A percentile compares a stretch with the other conserved stretches of the same genome.
phyloP scores from a whole-genome alignment of 805 yeast genomes.

The Wickerhamomyces hampshirensis region DNA sequence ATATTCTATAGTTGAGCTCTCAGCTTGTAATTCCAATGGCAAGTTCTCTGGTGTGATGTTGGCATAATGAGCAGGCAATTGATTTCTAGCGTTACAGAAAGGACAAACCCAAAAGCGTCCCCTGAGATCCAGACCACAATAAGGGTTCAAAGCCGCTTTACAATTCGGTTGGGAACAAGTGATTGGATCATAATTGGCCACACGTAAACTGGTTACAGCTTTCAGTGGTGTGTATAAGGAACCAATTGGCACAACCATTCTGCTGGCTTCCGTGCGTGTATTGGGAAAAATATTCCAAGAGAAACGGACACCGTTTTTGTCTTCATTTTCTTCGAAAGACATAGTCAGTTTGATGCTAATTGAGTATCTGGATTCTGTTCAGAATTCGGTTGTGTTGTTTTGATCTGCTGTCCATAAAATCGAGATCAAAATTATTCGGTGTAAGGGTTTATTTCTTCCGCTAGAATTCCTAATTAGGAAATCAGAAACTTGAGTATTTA shows the following conservation, averaged over 20 bases:
- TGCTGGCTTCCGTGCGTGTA: constrained; percentile 81
- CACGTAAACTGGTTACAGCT: constrained; percentile 66
- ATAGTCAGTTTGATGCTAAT: constrained; percentile 19
- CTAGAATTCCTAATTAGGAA: neutral
- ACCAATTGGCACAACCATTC: constrained; percentile 92
- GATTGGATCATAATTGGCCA: constrained; percentile 83
- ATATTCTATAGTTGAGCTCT: constrained; percentile 79
- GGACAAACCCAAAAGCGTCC: constrained; percentile 84
- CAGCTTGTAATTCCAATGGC: constrained; percentile 73
- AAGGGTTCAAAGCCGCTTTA: constrained; percentile 83
- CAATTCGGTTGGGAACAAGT: constrained; percentile 73
- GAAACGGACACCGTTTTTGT: constrained; percentile 66
- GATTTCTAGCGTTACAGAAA: constrained; percentile 72
- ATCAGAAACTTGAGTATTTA: neutral
- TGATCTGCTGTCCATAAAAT: constrained; percentile 3
- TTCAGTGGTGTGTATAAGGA: constrained; percentile 93
- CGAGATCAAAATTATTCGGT: constrained; percentile 4
- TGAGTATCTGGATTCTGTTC: neutral
- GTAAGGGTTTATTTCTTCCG: too few species aligned
- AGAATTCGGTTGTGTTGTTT: constrained; percentile 1
- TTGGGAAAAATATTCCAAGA: constrained; percentile 87
- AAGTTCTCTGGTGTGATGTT: constrained; percentile 69
- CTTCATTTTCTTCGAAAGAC: constrained; percentile 61
- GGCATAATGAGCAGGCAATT: constrained; percentile 77
- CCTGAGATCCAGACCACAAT: constrained; percentile 71